Conservation (phyloP, 73 alveolate species). For the Paramecium bursaria region DNA sequence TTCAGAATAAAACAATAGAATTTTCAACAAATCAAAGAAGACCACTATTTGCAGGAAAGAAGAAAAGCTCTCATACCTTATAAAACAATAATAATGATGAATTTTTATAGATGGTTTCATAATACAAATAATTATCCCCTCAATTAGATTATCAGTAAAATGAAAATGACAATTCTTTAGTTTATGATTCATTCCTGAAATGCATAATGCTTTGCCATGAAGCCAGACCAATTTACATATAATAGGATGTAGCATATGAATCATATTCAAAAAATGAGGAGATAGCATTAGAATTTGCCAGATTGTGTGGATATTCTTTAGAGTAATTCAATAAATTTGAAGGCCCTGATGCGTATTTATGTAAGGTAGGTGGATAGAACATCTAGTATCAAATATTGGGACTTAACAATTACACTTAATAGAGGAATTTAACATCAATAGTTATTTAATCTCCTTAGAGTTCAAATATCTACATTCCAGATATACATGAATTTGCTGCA, state of each 20-base stretch:
- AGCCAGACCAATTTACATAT: conserved; percentile 17
- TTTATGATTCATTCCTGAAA: conserved; percentile 41
- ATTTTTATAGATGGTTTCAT: background rate
- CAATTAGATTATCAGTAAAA: conserved; percentile 2
- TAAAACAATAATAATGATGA: conserved; percentile 60
- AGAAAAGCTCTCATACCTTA: too few relatives aligned
- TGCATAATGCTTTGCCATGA: conserved; percentile 60
- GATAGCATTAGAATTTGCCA: conserved; percentile 34
- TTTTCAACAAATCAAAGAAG: too few relatives aligned
- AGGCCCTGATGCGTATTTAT: conserved; percentile 42
- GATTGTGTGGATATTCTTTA: conserved; percentile 50
- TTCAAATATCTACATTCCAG: background rate
- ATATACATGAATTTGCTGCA: background rate
- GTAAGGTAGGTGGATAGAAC: conserved; percentile 37
- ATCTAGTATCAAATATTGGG: conserved; percentile 37
- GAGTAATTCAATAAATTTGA: conserved; percentile 57
- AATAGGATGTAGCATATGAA: conserved; percentile 27
- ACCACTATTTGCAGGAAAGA: too few relatives aligned
- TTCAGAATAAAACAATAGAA: too few relatives aligned
- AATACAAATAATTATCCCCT: conserved; percentile 12
- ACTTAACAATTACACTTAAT: conserved; percentile 6
- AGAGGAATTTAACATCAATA: conserved; percentile 24
- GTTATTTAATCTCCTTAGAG: conserved; percentile 21
- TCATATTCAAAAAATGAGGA: conserved; percentile 56
- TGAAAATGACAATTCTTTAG: conserved; percentile 5